phyloP scores from a whole-genome alignment of 2,329 filamentous ascomycete species.

The Sordariomycetes sp. region DNA sequence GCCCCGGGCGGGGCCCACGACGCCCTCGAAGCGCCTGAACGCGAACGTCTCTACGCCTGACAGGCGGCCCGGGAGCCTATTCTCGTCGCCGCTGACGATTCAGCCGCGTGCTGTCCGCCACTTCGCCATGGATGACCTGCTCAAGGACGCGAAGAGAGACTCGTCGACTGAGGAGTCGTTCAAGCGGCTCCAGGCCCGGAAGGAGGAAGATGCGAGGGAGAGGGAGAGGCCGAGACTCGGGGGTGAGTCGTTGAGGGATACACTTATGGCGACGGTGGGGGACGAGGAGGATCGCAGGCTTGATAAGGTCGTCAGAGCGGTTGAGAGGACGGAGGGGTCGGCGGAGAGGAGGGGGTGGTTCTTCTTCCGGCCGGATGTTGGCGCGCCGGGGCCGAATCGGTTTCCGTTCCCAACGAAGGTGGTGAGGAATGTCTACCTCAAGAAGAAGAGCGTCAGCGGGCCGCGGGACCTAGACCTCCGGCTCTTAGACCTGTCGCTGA shows the following conservation, averaged over 20 bases:
- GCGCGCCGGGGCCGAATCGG: neutral
- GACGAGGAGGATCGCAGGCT: slow-evolving; percentile 6
- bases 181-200: slow-evolving; percentile 9
- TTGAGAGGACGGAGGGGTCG: slow-evolving; percentile 32
- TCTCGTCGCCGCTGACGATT: slow-evolving; percentile 1
- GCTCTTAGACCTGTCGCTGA: neutral
- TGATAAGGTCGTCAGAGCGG: slow-evolving; percentile 23
- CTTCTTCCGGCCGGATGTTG: slow-evolving; percentile 26
- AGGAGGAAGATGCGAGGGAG: neutral
- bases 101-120: slow-evolving; percentile 3
- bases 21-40: neutral
- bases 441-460: neutral
- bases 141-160: slow-evolving; percentile 45
- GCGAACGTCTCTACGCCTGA: neutral
- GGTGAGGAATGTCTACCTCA: neutral
- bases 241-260: slow-evolving; percentile 3
- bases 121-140: slow-evolving; percentile 49
- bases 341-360: slow-evolving; percentile 25
- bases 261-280: slow-evolving; percentile 4
- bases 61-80: neutral
- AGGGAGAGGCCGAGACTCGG: neutral
- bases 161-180: slow-evolving; percentile 44
- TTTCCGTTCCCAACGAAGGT: neutral
- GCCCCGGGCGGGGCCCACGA: neutral
- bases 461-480: neutral